A percentile compares a stretch with the other conserved stretches of the same genome.
phyloP scores from a whole-genome alignment of 129 eudicot genomes.

The Glebionis coronaria region DNA sequence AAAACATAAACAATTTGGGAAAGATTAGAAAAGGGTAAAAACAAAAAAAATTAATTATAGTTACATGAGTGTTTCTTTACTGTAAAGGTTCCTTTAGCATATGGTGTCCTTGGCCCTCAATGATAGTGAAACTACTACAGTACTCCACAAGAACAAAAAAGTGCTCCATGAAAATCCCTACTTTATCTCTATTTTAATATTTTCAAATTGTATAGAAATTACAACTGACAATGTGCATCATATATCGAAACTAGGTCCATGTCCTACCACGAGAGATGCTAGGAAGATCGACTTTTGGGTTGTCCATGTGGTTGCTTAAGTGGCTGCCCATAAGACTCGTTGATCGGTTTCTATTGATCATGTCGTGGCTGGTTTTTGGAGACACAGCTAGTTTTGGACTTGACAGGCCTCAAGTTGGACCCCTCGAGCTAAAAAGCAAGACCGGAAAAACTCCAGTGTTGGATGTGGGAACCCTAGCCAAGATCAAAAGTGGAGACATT shows the following conservation, averaged over 20 bases:
- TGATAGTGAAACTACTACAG: constrained; percentile 37
- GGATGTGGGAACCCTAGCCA: constrained; percentile 91
- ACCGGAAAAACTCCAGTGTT: constrained; percentile 89
- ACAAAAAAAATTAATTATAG: constrained; percentile 17
- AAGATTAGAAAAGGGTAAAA: constrained; percentile 17
- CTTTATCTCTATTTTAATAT: constrained; percentile 21
- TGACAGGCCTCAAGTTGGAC: constrained; percentile 66
- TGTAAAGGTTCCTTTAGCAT: constrained; percentile 42
- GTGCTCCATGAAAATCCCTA: constrained; percentile 20
- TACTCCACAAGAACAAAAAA: constrained; percentile 32
- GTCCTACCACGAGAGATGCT: constrained; percentile 95
- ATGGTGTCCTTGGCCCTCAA: constrained; percentile 44
- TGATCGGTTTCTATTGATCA: constrained; percentile 64
- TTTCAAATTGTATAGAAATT: constrained; percentile 7
- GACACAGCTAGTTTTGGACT: constrained; percentile 71
- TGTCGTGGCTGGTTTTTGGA: constrained; percentile 64
- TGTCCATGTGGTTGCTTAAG: constrained; percentile 98
- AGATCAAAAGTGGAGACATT: constrained; percentile 88
- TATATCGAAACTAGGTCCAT: constrained; percentile 60
- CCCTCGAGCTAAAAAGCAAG: constrained; percentile 69
- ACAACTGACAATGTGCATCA: constrained; percentile 23
- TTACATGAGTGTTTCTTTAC: constrained; percentile 33
- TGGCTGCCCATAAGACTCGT: constrained; percentile 86
- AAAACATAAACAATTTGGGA: constrained; percentile 7
- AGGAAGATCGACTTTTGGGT: constrained; percentile 90